Percentiles rank a stretch among this genome's conserved stretches.
phyloP scores from a whole-genome alignment of 805 yeast species.

The Candida berthetii region DNA sequence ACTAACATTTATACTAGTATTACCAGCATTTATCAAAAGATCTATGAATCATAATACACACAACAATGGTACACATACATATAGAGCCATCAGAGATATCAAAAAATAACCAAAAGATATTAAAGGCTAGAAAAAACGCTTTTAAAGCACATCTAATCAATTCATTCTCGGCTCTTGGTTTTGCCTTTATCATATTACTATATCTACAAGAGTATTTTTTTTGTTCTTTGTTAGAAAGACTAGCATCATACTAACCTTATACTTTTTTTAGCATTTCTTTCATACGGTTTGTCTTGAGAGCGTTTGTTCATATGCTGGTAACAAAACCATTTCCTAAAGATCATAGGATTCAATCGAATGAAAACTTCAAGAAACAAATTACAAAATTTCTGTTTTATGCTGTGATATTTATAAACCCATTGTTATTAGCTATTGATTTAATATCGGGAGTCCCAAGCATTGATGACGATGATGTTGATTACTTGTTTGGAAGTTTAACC shows the following conservation, averaged over 20 bases:
- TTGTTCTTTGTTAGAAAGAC: not conserved
- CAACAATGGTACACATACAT: conserved; percentile 5
- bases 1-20: too few species aligned
- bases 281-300: conserved; percentile 23
- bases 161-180: conserved; percentile 13
- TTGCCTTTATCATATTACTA: conserved; percentile 14
- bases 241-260: conserved; percentile 1
- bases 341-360: conserved; percentile 15
- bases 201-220: conserved; percentile 17
- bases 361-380: conserved; percentile 16
- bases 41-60: not conserved
- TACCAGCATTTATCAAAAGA: too few species aligned
- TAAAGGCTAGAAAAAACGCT: conserved; percentile 14
- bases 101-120: conserved; percentile 9
- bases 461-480: conserved; percentile 13
- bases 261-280: conserved; percentile 12
- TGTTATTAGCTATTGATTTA: conserved; percentile 29
- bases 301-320: conserved; percentile 30
- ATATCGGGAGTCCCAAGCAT: conserved; percentile 23
- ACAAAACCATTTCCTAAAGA: conserved; percentile 35
- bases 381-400: conserved; percentile 24
- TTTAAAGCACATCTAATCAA: conserved; percentile 8
- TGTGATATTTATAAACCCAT: conserved; percentile 15
- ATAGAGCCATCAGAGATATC: conserved; percentile 6
- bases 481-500: conserved; percentile 30